Conservation (phyloP, 1,139 yeast species). For the Suhomyces guaymorum region DNA sequence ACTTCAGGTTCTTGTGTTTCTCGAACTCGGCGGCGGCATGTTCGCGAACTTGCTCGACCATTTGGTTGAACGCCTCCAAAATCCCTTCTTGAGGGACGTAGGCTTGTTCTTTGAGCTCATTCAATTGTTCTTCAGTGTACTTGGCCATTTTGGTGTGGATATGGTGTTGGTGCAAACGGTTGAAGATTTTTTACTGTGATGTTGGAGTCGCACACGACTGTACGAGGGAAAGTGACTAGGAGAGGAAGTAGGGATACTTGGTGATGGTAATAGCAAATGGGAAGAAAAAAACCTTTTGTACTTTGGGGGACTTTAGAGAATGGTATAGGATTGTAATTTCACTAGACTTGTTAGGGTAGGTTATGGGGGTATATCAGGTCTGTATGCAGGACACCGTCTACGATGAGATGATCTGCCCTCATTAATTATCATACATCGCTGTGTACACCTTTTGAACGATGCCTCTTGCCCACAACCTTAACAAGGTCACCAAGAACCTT, state of each 20-base stretch:
- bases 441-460: slow-evolving; percentile 40
- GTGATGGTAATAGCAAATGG: too few relatives aligned
- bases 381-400: slow-evolving; percentile 5
- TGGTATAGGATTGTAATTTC: too few relatives aligned
- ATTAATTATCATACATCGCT: too few relatives aligned
- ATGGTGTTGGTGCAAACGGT: slow-evolving; percentile 2
- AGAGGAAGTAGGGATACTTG: background rate
- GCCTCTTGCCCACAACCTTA: slow-evolving; percentile 77
- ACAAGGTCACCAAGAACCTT: slow-evolving; percentile 68
- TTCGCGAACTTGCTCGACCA: slow-evolving; percentile 64
- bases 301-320: too few relatives aligned
- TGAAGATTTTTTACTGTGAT: slow-evolving; percentile 7
- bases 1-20: slow-evolving; percentile 31
- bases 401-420: slow-evolving; percentile 12
- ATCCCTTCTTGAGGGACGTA: slow-evolving; percentile 62
- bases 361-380: too few relatives aligned
- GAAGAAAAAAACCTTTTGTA: too few relatives aligned
- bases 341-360: too few relatives aligned
- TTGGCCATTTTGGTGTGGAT: slow-evolving; percentile 43
- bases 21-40: slow-evolving; percentile 39
- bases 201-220: slow-evolving; percentile 16
- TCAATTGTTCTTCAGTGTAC: slow-evolving; percentile 72
- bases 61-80: slow-evolving; percentile 61
- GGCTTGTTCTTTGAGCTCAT: slow-evolving; percentile 56
- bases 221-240: background rate